Evolutionary conservation across 2,329 filamentous ascomycete genomes (phyloP).

Genomic region (Colletotrichum acutatum): DNA sequence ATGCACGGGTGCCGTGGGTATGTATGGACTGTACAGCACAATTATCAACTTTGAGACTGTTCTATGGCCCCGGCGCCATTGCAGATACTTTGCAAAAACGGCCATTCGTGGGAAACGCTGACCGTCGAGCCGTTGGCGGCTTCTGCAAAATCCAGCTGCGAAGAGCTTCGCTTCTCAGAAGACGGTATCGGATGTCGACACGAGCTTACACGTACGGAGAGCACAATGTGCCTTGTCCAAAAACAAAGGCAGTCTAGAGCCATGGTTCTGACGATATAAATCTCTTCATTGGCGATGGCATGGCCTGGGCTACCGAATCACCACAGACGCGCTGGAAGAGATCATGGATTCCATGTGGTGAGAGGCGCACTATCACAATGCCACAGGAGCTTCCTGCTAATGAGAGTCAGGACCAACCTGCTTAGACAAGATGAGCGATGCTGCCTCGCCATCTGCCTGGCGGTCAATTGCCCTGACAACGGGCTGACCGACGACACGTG

Average conservation of each 20-base stretch:
- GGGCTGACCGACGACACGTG: neutral
- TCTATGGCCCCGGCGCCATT: neutral
- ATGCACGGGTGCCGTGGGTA: no score
- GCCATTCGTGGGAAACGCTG: neutral
- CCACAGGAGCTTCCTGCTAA: neutral
- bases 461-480: neutral
- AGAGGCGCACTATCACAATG: neutral
- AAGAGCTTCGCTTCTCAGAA: neutral
- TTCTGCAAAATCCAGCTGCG: neutral
- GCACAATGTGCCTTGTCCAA: neutral
- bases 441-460: constrained; percentile 11
- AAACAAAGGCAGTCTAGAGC: neutral
- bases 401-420: neutral
- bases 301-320: neutral
- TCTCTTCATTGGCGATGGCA: neutral
- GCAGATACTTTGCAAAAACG: neutral
- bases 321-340: neutral
- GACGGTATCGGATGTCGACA: neutral
- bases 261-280: neutral
- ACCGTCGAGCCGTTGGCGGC: neutral
- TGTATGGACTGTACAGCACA: no score
- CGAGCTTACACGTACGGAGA: neutral
- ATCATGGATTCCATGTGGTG: constrained; percentile 6
- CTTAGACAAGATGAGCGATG: constrained; percentile 12
- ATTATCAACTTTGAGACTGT: neutral